These are phyloP conservation scores for Fusarium napiforme DNA, from an alignment of 2,329 filamentous ascomycete genomes.

Conservation along the genomic window DNA sequence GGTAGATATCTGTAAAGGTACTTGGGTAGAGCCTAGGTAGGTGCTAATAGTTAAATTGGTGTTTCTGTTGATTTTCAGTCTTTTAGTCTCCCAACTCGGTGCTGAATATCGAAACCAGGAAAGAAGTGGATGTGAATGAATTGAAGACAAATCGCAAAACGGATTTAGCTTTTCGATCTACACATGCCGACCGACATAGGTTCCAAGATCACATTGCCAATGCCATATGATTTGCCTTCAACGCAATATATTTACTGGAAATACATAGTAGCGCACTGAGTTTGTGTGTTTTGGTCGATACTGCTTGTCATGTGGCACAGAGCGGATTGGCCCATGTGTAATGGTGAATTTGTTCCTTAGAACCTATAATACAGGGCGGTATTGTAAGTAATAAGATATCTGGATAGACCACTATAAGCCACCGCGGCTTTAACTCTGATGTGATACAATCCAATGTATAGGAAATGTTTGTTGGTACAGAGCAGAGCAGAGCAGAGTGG, in stretches of 20 bases:
- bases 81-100: neutral
- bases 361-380: neutral
- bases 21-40: neutral
- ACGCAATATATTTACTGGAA: neutral
- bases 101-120: neutral
- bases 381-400: neutral
- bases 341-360: neutral
- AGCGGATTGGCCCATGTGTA: neutral
- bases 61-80: neutral
- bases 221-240: neutral
- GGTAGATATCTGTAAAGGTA: too few species aligned
- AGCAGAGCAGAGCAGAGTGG: neutral
- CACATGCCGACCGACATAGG: neutral
- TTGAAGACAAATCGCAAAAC: neutral
- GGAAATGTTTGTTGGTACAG: neutral
- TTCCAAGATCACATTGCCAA: neutral
- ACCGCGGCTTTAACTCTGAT: neutral
- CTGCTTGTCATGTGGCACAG: neutral
- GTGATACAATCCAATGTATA: neutral
- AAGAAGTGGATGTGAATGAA: neutral
- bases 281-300: neutral
- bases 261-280: neutral
- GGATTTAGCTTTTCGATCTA: neutral
- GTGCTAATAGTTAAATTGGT: neutral
- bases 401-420: neutral